Base-by-base conservation (phyloP, 805 yeast genomes). In the Hanseniaspora guilliermondii region DNA sequence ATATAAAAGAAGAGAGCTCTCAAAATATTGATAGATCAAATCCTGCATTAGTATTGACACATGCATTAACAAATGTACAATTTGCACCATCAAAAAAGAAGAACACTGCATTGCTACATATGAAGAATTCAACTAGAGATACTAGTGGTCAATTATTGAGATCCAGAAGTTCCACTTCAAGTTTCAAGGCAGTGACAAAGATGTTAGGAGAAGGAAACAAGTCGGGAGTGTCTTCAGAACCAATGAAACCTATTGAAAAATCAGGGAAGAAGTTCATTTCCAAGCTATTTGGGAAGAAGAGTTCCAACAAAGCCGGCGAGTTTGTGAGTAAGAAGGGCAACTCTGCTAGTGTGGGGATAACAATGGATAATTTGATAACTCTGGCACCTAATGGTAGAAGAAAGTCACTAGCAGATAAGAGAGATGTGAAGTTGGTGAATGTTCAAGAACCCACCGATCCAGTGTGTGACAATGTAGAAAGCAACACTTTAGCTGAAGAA, bases 401-500 rank as follows among this genome's bases (percentile, higher is more conserved):
- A 50, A 32, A 35, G n/a, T 50, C 54, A 2, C 12, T 44, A 19
- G 47, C 22, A 6, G 8, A 33, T 21, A 50, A 50, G 17, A 42
- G 54, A 36, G 54, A 50, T 11, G 24, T 9, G 2, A 33, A 33
- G 17, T 6, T 24, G 25, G 30, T 27, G 17, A 36, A 6, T 4
- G 35, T 37, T 24, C 33, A 35, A 2, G 25, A 38, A 3, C 42
- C 54, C 4, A 35, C 45, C 9, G 44, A 30, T 22, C 41, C 39
- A 1, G 38, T 21, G 2, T 6, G 14, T 8, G 55, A 52, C n/a
- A n/a, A 47, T 1, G 33, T 25, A 2, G 55, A 52, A 30, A 22
- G 53, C 11, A 52, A 52, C 2, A 47, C 41, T 16, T 57, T 56
- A 9, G 59, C 56, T n/a, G 58, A 54, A 19, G 56, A 53, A 12